Evolutionary conservation across 1,284 basidiomycete genomes (phyloP), one percentile per base, ranked within the genome.

Genomic region (Papiliotrema nemorosa): DNA sequence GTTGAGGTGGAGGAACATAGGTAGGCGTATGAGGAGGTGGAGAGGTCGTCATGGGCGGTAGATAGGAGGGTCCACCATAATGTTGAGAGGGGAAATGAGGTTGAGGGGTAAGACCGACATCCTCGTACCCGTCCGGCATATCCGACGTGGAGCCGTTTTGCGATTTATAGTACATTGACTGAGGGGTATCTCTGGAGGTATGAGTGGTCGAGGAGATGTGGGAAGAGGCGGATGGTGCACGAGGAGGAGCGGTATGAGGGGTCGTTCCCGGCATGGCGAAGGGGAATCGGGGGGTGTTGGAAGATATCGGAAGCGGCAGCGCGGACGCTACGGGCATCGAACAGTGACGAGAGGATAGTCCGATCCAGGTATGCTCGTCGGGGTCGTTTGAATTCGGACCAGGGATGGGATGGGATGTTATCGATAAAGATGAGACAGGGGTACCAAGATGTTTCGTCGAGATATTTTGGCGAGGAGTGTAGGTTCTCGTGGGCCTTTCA

Each of bases 1-100:
- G 69, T 43, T 72, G 70, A 14, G 69, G 67, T 13, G 70, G 70
- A 20, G 70, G 70, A 6, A 72, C 55, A 50, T 72, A 72, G 6
- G 65, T 59, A 1, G 67, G 67, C 13, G 63, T 58, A 31, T 69
- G 63, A 14, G 67, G 69, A 10, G 69, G 69, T 5, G 70, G 70
- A 2, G 67, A 69, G n/a, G 68, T 63, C 13, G 68, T 66, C 3
- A 72, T 55, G 14, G 58, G 62, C 1, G 69, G 69, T n/a, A 72
- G 51, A 44, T 56, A 67, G 2, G 59, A 40, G 5, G 53, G 20
- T 14, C 57, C 46, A 20, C 22, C 35, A 41, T 37, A 40, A 39
- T 22, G 24, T 9, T 9, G 46, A 12, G 12, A 5, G 29, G 33
- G 2, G n/a, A 25, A 6, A 1, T 49, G 22, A 31, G 18, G 22